Conservation (phyloP, 2,329 filamentous ascomycete species). For the Canariomyces notabilis region DNA sequence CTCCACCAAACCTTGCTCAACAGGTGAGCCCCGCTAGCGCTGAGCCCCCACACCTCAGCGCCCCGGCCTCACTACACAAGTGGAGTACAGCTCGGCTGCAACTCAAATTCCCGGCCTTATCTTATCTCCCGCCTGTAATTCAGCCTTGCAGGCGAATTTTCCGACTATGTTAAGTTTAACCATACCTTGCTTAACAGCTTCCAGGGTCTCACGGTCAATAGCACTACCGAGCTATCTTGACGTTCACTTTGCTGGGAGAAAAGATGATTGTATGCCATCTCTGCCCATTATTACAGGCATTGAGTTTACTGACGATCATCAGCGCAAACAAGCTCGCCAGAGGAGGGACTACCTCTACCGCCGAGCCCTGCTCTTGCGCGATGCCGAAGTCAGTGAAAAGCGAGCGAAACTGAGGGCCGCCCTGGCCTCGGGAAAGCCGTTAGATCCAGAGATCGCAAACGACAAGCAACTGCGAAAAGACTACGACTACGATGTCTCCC, state of each 20-base stretch:
- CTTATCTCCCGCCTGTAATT: neutral
- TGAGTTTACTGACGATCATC: slow-evolving; percentile 16
- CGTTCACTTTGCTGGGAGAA: too few relatives aligned
- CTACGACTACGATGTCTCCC: slow-evolving; percentile 89
- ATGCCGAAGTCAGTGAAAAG: slow-evolving; percentile 91
- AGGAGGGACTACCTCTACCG: slow-evolving; percentile 87
- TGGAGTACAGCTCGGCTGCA: neutral
- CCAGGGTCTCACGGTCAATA: too few relatives aligned
- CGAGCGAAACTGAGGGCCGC: slow-evolving; percentile 80
- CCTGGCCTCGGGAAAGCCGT: slow-evolving; percentile 80
- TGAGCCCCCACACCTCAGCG: neutral
- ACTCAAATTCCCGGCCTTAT: slow-evolving; percentile 1
- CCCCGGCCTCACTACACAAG: slow-evolving; percentile 11
- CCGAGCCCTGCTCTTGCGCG: slow-evolving; percentile 76
- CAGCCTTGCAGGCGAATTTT: slow-evolving; percentile 16
- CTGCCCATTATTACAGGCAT: too few relatives aligned
- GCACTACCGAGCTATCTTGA: too few relatives aligned
- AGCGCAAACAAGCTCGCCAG: slow-evolving; percentile 71
- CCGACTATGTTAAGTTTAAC: too few relatives aligned
- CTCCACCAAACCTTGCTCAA: too few relatives aligned
- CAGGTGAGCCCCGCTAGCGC: too few relatives aligned
- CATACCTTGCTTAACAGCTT: too few relatives aligned
- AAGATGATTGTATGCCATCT: slow-evolving; percentile 26
- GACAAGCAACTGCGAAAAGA: slow-evolving; percentile 80
- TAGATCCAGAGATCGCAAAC: slow-evolving; percentile 77